A percentile compares a stretch with the other conserved stretches of the same genome.
phyloP scores from a whole-genome alignment of 768 basidiomycete genomes.

The Lactarius trivialis region DNA sequence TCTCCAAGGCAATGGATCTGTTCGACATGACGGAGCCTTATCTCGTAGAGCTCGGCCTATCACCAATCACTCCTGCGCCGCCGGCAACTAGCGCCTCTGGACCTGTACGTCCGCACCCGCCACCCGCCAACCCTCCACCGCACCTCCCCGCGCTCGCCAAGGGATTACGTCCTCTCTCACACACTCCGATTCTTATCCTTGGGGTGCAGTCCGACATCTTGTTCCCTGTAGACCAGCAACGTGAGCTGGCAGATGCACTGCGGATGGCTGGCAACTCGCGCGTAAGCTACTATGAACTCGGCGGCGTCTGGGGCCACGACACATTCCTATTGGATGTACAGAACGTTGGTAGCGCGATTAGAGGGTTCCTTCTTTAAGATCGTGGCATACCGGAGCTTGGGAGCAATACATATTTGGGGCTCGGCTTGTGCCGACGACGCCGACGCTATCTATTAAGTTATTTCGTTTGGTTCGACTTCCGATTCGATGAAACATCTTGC shows the following conservation, averaged over 20 bases:
- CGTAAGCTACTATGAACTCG: conserved; percentile 95
- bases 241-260: conserved; percentile 89
- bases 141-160: conserved; percentile 70
- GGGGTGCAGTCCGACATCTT: conserved; percentile 97
- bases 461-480: neutral
- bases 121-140: conserved; percentile 65
- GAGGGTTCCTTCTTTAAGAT: conserved; percentile 69
- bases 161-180: conserved; percentile 66
- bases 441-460: neutral
- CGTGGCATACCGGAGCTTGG: neutral
- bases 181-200: conserved; percentile 79
- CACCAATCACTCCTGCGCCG: conserved; percentile 27
- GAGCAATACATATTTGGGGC: no score
- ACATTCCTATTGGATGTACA: conserved; percentile 90
- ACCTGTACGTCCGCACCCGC: conserved; percentile 59
- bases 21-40: conserved; percentile 89
- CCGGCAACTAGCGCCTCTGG: conserved; percentile 22
- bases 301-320: conserved; percentile 99
- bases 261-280: conserved; percentile 81
- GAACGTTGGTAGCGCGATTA: conserved; percentile 87
- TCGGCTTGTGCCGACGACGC: neutral
- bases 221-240: conserved; percentile 95
- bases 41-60: conserved; percentile 60
- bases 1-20: conserved; percentile 98
- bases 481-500: neutral